Conservation (phyloP, 2,329 filamentous ascomycete genomes). For the Ceratocystis smalleyi region DNA sequence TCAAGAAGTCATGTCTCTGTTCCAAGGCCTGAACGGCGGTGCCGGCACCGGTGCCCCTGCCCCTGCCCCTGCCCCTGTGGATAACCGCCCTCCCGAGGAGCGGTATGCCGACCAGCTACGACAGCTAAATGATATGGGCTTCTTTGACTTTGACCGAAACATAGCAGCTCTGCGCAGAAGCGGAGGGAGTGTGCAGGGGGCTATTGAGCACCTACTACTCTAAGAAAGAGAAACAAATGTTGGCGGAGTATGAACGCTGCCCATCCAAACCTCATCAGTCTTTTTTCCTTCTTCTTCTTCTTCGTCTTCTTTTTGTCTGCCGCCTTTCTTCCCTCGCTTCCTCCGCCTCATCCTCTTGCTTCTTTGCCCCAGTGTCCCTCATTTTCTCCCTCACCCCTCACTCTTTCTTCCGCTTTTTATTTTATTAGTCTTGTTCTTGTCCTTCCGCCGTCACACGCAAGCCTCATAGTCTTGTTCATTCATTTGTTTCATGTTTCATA, state of each 20-base stretch:
- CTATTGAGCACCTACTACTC: conserved; percentile 59
- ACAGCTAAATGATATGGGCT: conserved; percentile 97
- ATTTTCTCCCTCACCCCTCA: neutral
- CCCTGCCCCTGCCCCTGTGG: conserved; percentile 45
- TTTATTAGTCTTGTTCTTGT: neutral
- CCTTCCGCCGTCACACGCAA: neutral
- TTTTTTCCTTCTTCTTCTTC: neutral
- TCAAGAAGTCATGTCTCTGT: conserved; percentile 10
- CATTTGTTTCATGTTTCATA: neutral
- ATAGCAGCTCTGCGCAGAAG: conserved; percentile 73
- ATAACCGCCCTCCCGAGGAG: conserved; percentile 85
- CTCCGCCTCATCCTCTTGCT: neutral
- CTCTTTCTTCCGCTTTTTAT: neutral
- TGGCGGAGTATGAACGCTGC: neutral
- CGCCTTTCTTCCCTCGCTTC: neutral
- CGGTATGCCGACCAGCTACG: conserved; percentile 77
- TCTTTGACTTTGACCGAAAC: conserved; percentile 91
- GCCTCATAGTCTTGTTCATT: neutral
- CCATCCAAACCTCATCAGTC: neutral
- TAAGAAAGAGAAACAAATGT: conserved; percentile 20
- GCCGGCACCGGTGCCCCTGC: conserved; percentile 23
- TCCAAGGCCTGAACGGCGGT: conserved; percentile 10
- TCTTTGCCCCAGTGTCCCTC: neutral
- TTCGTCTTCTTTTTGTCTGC: neutral
- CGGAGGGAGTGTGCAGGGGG: conserved; percentile 87